Conservation (phyloP, 164 flowering plant species). For the Chimonanthus praecox region DNA sequence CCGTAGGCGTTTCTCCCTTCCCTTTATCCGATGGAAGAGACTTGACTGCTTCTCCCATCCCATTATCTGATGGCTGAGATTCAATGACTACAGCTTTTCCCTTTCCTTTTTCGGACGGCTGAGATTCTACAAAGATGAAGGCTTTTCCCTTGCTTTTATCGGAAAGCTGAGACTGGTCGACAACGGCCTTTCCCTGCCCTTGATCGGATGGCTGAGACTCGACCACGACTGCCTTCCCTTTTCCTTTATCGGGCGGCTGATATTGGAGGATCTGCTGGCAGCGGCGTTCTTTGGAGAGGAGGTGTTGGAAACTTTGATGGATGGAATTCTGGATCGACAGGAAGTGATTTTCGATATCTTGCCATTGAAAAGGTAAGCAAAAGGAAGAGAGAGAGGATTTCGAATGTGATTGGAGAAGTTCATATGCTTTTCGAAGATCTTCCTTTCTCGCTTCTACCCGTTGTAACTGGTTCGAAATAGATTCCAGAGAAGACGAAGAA, state of each 20-base stretch:
- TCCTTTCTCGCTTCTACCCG: too few species aligned
- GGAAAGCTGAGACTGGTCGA: too few species aligned
- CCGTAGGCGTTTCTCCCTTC: too few species aligned
- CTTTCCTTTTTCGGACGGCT: not conserved
- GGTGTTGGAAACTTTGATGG: not conserved
- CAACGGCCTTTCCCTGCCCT: too few species aligned
- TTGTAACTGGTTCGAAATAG: too few species aligned
- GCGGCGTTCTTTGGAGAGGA: not conserved
- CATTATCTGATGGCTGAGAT: too few species aligned
- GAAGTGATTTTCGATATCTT: conserved; percentile 6
- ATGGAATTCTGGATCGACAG: not conserved
- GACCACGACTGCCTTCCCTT: not conserved
- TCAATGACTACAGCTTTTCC: not conserved
- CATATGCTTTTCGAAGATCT: too few species aligned
- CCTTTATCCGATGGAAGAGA: not conserved
- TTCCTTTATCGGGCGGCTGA: not conserved
- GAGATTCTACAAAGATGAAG: too few species aligned
- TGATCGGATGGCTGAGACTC: not conserved
- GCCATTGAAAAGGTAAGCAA: not conserved
- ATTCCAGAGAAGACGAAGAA: too few species aligned
- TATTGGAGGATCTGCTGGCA: not conserved
- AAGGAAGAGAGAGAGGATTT: not conserved
- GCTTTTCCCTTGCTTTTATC: too few species aligned
- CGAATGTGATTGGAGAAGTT: too few species aligned
- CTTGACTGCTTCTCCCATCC: too few species aligned